A percentile compares a stretch with the other conserved stretches of the same genome.
These are phyloP conservation scores for Apium graveolens DNA, from an alignment of 129 eudicot genomes.

Conservation along the genomic window DNA sequence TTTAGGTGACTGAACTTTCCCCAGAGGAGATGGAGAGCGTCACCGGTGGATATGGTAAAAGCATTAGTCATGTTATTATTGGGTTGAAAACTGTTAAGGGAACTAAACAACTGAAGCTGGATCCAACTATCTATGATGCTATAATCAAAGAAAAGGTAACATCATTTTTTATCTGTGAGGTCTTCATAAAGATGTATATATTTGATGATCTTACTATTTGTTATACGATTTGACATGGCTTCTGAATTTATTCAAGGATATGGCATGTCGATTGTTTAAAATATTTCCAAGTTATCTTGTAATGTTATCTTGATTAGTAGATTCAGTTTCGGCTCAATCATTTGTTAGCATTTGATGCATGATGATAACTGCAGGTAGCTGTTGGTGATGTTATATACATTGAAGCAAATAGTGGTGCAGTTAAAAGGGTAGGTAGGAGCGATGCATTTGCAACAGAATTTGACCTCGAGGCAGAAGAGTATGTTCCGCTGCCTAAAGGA, in stretches of 20 bases:
- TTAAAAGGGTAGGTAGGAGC: conserved; percentile 97
- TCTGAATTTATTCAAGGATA: neutral
- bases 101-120: conserved; percentile 93
- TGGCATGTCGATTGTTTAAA: neutral
- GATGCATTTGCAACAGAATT: conserved; percentile 99
- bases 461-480: conserved; percentile 98
- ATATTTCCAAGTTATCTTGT: neutral
- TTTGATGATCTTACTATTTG: neutral
- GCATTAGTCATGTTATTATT: conserved; percentile 88
- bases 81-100: conserved; percentile 96
- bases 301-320: neutral
- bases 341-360: neutral
- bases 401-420: conserved; percentile 99
- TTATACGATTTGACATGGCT: neutral
- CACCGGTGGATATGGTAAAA: conserved; percentile 95
- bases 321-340: neutral
- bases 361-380: conserved; percentile 57
- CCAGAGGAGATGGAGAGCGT: conserved; percentile 98
- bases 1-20: conserved; percentile 91
- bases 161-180: neutral
- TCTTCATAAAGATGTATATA: neutral
- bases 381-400: conserved; percentile 95
- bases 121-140: conserved; percentile 95
- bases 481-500: conserved; percentile 97
- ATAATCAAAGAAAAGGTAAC: conserved; percentile 87